Evolutionary conservation across 345 rosid species (phyloP), one percentile per base, ranked within the genome.

Genomic region (Abelmoschus esculentus): DNA sequence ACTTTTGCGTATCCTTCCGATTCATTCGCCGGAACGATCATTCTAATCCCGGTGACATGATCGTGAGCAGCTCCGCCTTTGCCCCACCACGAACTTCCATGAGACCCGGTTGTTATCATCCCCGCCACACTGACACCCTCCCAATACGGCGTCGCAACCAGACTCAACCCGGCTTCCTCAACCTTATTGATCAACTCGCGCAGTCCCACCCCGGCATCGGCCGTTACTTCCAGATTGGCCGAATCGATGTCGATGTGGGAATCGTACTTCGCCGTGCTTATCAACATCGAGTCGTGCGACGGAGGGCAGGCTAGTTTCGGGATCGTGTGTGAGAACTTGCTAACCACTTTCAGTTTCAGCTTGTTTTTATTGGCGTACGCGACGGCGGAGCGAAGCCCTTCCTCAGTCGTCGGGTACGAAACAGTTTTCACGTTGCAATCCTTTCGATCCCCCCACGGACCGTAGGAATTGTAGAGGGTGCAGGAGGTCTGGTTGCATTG

Each of bases 81-180:
- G 22, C 96, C 97, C 76, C 86, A 86, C 97, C 97, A 93, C 0
- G 98, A 91, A 75, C 98, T 93, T 2, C 98, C 98, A n/a, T 93
- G 98, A 0, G 98, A 83, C 7, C 97, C 98, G 0, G 95, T 91
- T 69, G 89, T 85, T 18, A 93, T 86, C 55, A 88, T 6, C n/a
- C 98, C 98, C 26, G 89, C 97, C 0, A 89, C 64, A 59, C 96
- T 93, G 61, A 89, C 91, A 31, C 98, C 98, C 73, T 93, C 96
- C 98, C 97, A 91, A 50, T 93, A 93, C 8, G 97, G 93, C 0
- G 92, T 88, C 1, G 92, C 85, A 58, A 78, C 90, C 9, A 91
- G 62, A 76, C 95, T 91, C 70, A 91, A 50, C 57, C 96, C 93
- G 10, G 73, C 80, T 19, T 17, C 79, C 69, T 93, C 97, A 3